Base-by-base conservation (phyloP, 1,284 basidiomycete species). In the Microbotryum scabiosae region DNA sequence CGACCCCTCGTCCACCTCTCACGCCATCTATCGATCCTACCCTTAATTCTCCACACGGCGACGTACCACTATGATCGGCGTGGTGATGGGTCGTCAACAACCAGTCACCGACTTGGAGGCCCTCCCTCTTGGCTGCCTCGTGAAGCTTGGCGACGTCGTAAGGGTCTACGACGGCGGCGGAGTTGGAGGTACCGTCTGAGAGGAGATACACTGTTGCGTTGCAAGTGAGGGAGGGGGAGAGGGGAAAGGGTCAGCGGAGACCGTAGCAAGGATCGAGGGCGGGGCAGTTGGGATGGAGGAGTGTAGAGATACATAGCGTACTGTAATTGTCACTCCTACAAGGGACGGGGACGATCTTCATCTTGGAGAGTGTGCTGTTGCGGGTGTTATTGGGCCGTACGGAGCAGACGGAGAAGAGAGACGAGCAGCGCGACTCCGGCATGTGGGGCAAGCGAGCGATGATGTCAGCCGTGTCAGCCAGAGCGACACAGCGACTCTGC, bases 11-110 rank as follows among this genome's bases (percentile, higher is more conserved):
- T 41, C 2, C 36, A 18, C 36, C 36, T 18, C 36, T 41, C 36
- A 41, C 36, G 14, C 14, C 0, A 12, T 16, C 1, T 12, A 12
- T 12, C 36, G 36, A 18, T 12, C 36, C 3, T 12, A 41, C 14
- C 16, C 4, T 12, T 5, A 41, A 12, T 12, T 18, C 4, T 18
- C 36, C 16, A 12, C 14, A 41, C 10, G 12, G 36, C 9, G n/a
- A 41, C 36, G 36, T 18, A 41, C 36, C 36, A 18, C 36, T 41
- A n/a, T 26, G 57, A 28, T 23, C 32, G 66, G 79, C 70, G 75
- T 93, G 90, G 76, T 91, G 89, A 76, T 93, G 90, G 1, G 90
- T 94, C 14, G 88, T 92, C 66, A 94, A 81, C 46, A 82, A 81
- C 28, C 51, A 65, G 21, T 60, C 43, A 20, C 78, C 61, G n/a